Percentiles rank a stretch among this genome's conserved stretches.
Conservation (phyloP, 768 basidiomycete genomes). For the Russula foetens region DNA sequence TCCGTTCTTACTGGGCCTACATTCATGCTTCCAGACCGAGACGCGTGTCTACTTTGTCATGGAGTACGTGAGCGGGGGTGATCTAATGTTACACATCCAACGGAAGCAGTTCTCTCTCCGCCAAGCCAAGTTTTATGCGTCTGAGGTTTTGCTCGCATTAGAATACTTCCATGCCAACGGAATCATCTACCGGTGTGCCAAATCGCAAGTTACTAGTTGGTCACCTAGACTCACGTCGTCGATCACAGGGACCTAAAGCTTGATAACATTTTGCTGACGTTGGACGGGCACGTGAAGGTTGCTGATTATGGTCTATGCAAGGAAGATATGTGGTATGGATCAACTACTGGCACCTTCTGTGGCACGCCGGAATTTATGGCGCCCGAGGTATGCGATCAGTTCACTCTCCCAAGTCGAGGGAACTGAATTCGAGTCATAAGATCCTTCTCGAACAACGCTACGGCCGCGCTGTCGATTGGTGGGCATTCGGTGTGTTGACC, state of each 20-base stretch:
- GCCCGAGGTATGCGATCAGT: slow-evolving; percentile 68
- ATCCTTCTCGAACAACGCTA: slow-evolving; percentile 99
- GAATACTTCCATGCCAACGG: slow-evolving; percentile 98
- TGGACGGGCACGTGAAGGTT: slow-evolving; percentile 97
- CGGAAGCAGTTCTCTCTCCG: slow-evolving; percentile 97
- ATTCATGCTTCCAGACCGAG: slow-evolving; percentile 99
- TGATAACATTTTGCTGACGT: slow-evolving; percentile 93
- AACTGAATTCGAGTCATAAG: slow-evolving; percentile 33
- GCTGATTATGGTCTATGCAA: slow-evolving; percentile 99
- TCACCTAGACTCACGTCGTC: not conserved
- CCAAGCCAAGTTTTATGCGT: slow-evolving; percentile 98
- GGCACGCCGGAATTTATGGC: slow-evolving; percentile 99
- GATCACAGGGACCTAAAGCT: slow-evolving; percentile 93
- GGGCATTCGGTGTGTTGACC: slow-evolving; percentile 97
- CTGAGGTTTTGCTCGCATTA: slow-evolving; percentile 89
- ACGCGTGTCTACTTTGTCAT: slow-evolving; percentile 99
- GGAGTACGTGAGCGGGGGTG: slow-evolving; percentile 99
- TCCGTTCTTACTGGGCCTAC: slow-evolving; percentile 92
- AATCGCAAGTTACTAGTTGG: not conserved
- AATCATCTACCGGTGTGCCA: slow-evolving; percentile 89
- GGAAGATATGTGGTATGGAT: slow-evolving; percentile 96
- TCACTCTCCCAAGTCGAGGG: not conserved
- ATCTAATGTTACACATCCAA: slow-evolving; percentile 99
- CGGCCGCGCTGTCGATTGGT: slow-evolving; percentile 98
- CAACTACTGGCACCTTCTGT: slow-evolving; percentile 97